Percentiles rank a stretch among this genome's conserved stretches.
Conservation (phyloP, 2,329 filamentous ascomycete species). For the Fusarium odoratissimum region DNA sequence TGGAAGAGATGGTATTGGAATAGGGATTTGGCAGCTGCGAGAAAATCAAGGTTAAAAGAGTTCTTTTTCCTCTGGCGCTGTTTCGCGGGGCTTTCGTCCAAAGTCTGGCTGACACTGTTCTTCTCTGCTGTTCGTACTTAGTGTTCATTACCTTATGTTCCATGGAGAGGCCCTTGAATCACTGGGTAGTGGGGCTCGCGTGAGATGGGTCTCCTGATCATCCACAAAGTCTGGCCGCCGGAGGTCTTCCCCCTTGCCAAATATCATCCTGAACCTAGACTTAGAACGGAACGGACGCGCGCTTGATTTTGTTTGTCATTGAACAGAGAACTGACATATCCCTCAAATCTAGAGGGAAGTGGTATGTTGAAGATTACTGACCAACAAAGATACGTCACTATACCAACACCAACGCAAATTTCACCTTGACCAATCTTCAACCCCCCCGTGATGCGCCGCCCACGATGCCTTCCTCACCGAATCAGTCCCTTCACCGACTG, state of each 20-base stretch:
- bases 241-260: no score
- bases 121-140: neutral
- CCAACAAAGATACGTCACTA: neutral
- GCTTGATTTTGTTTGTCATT: no score
- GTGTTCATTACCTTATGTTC: no score
- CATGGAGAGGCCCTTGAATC: neutral
- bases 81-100: rapidly evolving
- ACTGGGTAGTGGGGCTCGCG: neutral
- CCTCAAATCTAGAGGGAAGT: no score
- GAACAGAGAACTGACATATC: no score
- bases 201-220: neutral
- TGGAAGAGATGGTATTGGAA: neutral
- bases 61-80: neutral
- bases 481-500: neutral
- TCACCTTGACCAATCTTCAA: neutral
- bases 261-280: no score
- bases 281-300: no score
- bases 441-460: neutral
- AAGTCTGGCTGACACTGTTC: neutral
- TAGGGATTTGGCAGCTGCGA: neutral
- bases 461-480: neutral
- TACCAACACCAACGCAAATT: neutral
- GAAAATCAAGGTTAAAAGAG: neutral
- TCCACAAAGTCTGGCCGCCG: neutral
- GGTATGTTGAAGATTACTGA: neutral